Base-by-base conservation (phyloP, 1,284 basidiomycete species). In the Pascua guehoae region DNA sequence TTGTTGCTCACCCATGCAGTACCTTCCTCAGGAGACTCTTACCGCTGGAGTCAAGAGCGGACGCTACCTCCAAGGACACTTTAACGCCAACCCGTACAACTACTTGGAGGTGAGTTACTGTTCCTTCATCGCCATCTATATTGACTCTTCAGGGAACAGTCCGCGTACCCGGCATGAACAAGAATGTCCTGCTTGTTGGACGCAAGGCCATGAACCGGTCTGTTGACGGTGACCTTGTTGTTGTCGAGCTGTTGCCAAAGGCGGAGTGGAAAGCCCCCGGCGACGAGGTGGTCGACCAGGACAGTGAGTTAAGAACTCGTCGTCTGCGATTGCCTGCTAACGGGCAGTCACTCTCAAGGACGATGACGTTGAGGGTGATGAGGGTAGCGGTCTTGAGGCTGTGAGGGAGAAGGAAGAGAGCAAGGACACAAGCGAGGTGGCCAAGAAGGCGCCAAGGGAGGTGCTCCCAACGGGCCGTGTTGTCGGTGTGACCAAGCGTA, bases 181-280 rank as follows among this genome's bases (percentile, higher is more conserved):
- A 89, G 67, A 87, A 91, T 0, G 82, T 98, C 11, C 80, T 98
- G 9, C 81, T 99, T 2, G 83, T 91, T 17, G 94, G 95, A 0
- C 82, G 93, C 36, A 87, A 95, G 74, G 86, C 91, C 57, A 97
- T 98, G 89, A 99, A 99, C 73, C 85, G 96, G 32, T 86, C 93
- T 0, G 88, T 98, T 4, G 86, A 97, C 55, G 94, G 96, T 1
- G 96, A 99, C 70, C 78, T 96, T 15, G 93, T 98, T 0, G 91
- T 88, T 0, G 86, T 99, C 1, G 87, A 97, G 72, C 80, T 98
- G 0, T 88, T 98, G 57, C 85, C 88, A 17, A 85, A 95, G 74
- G 83, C 81, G 5, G 88, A 98, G 68, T 99, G 96, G 96, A 92
- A 90, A 72, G 87, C 90, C 0, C 89, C 93, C 5, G 86, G 86